These are phyloP conservation scores for Dioszegia aurantiaca DNA, from an alignment of 768 basidiomycete species.

Conservation along the genomic window DNA sequence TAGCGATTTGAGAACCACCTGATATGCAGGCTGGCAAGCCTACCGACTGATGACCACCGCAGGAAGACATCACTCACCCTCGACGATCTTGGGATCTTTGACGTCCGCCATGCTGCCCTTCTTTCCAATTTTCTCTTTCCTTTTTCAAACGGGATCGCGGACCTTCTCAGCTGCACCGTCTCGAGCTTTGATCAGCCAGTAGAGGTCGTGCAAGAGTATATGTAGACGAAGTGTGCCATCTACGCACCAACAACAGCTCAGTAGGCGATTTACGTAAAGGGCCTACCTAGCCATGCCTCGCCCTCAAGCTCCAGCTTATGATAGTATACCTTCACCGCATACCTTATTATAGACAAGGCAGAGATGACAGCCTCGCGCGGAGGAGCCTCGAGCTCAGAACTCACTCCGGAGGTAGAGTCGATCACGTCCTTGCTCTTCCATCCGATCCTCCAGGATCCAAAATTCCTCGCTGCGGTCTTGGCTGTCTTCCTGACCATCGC, in stretches of 20 bases:
- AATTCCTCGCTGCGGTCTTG: conserved; percentile 35
- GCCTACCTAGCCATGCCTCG: too few relatives aligned
- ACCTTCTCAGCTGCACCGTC: too few relatives aligned
- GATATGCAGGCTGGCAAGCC: too few relatives aligned
- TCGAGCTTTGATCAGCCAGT: too few relatives aligned
- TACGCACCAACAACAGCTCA: background rate
- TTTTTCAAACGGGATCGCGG: background rate
- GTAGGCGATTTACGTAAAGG: too few relatives aligned
- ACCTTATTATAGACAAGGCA: background rate
- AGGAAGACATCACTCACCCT: conserved; percentile 59
- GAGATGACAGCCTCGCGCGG: background rate
- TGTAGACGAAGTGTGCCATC: too few relatives aligned
- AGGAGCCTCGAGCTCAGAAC: background rate
- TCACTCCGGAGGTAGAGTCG: conserved; percentile 38
- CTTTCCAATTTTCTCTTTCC: background rate
- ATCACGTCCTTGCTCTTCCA: conserved; percentile 27
- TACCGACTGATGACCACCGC: background rate
- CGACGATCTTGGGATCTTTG: conserved; percentile 66
- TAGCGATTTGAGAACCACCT: too few relatives aligned
- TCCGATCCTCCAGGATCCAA: conserved; percentile 42
- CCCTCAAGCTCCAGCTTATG: too few relatives aligned
- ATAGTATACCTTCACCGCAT: too few relatives aligned
- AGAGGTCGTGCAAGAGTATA: too few relatives aligned
- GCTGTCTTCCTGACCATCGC: conserved; percentile 28
- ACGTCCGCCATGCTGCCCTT: conserved; percentile 64